Base-by-base conservation (phyloP, 2,329 filamentous ascomycete species). In the Fusarium algeriense region DNA sequence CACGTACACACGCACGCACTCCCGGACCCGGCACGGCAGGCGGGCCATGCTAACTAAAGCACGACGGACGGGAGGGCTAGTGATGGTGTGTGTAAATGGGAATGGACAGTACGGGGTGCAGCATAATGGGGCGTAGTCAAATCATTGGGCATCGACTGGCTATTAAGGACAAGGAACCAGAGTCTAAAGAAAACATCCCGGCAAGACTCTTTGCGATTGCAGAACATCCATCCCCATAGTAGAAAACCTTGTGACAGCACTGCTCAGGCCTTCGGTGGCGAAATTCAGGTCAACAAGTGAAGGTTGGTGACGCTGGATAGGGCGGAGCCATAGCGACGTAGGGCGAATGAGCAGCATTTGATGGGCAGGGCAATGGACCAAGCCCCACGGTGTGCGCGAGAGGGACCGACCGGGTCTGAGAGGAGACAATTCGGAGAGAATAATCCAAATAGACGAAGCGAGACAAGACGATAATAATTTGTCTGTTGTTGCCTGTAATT, bases 71-170 rank as follows among this genome's bases (percentile, higher is more conserved):
- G 50, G 67, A 70, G 67, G 48, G 45, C 64, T 68, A 68, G 65
- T 48, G 58, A 68, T 46, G 71, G 69, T 65, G 69, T 48, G 65
- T 66, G 65, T 41, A 67, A 50, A 49, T 50, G 60, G 52, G 40
- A 55, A 41, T 53, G 46, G 52, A 17, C 52, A 69, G 40, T 46
- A 69, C 53, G 65, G 69, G 69, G 69, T 72, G 60, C 65, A 66
- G 54, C 35, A 64, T 37, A 45, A 63, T 57, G 59, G 61, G 72
- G 73, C 73, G 56, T 71, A 64, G 60, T 40, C 62, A 64, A 73
- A 75, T 57, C 69, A 75, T 75, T 75, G 73, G 73, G 73, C 60
- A 75, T 57, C 73, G 73, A 70, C 60, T 60, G 71, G 58, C 53
- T 44, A 43, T 63, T 50, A 37, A 71, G 41, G 45, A 43, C 68